Evolutionary conservation across 495 filamentous ascomycete genomes (phyloP), one percentile per base, ranked within the genome.

Genomic region (Penicillium goetzii): DNA sequence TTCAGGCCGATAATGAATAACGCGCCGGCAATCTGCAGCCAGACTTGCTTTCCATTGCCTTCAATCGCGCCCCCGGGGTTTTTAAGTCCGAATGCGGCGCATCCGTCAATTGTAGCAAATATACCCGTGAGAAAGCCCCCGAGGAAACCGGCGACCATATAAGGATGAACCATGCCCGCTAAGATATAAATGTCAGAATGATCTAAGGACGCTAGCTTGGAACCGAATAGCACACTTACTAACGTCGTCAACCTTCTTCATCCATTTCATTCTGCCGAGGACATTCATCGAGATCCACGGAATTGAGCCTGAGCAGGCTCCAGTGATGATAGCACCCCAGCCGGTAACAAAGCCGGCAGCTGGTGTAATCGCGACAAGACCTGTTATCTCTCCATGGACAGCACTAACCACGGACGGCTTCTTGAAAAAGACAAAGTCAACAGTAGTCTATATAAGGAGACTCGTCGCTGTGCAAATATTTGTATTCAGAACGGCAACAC

Each of bases 1-100:
- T 86, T 86, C 74, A 79, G 81, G 40, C 82, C 83, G 58, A 86
- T 81, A 62, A 86, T 76, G 73, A 86, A 86, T n/a, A 78, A 64
- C 1, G 79, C 83, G 36, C 82, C 83, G 25, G 80, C 84, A 56
- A 86, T 76, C 63, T 86, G 84, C 43, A 80, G 67, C 67, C 83
- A 80, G 51, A 86, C 75, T 69, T 86, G 84, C 14, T 67, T 73
- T 10, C 83, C 83, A 59, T 85, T 85, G 21, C 83, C 82, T 1
- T 70, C 77, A 36, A 85, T 79, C 0, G 82, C 84, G 30, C 84
- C 84, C 34, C 83, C 83, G 25, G 77, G 78, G 54, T 80, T 84
- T 14, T 75, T 75, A 12, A 80, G 33, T 19, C 76, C 83, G 59
- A 86, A 86, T 7, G 81, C 81, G 3, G 72, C 74, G 56, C 74